Evolutionary conservation across 2,329 filamentous ascomycete genomes (phyloP), one percentile per base, ranked within the genome.

Genomic region (Cladosporium sp.): DNA sequence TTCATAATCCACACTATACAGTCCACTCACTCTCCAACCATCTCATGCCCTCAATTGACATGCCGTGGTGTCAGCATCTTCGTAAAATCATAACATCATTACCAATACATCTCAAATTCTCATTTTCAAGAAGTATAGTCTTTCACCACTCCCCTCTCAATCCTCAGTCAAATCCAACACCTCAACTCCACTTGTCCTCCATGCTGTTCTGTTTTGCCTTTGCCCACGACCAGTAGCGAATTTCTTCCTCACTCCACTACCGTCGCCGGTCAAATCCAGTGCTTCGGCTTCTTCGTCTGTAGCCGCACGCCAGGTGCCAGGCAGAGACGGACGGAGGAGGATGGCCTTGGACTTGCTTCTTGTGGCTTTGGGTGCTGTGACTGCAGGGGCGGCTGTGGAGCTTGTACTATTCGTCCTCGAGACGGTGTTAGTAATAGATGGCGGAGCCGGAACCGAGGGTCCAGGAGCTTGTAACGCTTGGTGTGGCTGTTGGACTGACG

Each of bases 171-270:
- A 60, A 64, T 73, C 71, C 60, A 73, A 59, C 4, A 71, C 62
- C 50, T 71, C 70, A 19, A 73, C 68, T 3, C 64, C 69, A 62
- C 70, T 73, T 52, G 65, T 64, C 54, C 70, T 61, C 62, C 66
- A 72, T 15, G 51, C 63, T 35, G 44, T 60, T 13, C 58, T 61
- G n/a, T 48, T 58, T 34, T 37, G 48, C 51, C 36, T 42, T 58
- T 64, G 19, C 54, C 42, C 20, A 19, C 37, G 22, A 13, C 34
- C 24, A 5, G 45, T 9, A 24, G 53, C 25, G 10, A 13, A 35
- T 13, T 45, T 28, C 6, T 34, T 35, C 9, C 57, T 58, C 61
- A 60, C 62, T 1, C 62, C 62, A 55, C 64, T 65, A 2, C 62
- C 65, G 48, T 67, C 66, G 19, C 65, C 66, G 4, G 64, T 64